Evolutionary conservation across 306 rosid genomes (phyloP), one percentile per base, ranked within the genome.

Genomic region (Canavalia ensiformis): DNA sequence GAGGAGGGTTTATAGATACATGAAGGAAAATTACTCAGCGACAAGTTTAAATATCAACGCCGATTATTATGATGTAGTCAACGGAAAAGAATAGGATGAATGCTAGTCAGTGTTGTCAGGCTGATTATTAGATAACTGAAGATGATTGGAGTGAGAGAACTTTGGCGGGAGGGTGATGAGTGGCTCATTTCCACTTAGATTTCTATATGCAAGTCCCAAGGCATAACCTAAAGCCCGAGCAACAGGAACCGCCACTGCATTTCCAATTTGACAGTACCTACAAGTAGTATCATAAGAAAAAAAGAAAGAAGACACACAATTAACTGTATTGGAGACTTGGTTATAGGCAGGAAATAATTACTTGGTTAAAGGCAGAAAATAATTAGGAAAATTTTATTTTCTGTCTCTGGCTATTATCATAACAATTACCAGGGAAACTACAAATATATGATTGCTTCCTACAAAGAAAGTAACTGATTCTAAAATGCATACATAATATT

Each of bases 261-360:
- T 95, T 78, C 99, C 99, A 63, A 93, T 74, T 79, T 95, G 99
- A 75, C 97, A 69, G 84, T 95, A 91, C 86, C 99, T 95, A 85
- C 72, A 86, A 28, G 81, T 42, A 68, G 68, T 54, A 41, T 67
- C 25, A 18, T 47, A 75, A 0, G 34, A 67, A 18, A 46, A 66
- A 54, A 10, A 5, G 28, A 55, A 45, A 72, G 51, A 8, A 51
- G 4, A 33, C 46, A 62, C 64, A 28, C 6, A 65, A 49, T 54
- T 56, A 65, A 34, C 42, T 59, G 11, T 52, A n/a, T 18, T 4
- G 31, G 8, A 67, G 28, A 74, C 37, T 68, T 50, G 3, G 64
- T 42, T 3, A 46, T 55, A 37, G 10, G 64, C 65, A 66, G 45
- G 44, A 55, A 49, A 75, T 45, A 37, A 74, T 8, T 30, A 6